Evolutionary conservation across 1,139 yeast genomes (phyloP).

Genomic region (Geotrichum restrictum): DNA sequence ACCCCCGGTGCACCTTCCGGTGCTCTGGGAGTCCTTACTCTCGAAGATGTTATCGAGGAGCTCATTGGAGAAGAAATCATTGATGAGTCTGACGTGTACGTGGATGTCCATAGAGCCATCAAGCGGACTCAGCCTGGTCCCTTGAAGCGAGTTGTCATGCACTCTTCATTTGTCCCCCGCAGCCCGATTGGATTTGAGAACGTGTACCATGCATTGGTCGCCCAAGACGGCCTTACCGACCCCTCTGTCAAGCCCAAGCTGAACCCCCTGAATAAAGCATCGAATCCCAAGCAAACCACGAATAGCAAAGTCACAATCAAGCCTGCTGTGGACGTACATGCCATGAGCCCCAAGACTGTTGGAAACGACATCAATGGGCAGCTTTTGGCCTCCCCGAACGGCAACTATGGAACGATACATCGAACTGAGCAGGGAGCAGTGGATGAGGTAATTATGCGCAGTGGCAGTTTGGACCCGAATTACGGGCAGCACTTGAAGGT

Average conservation of each 20-base stretch:
- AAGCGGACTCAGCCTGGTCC: constrained; percentile 79
- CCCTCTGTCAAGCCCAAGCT: constrained; percentile 29
- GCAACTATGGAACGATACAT: constrained; percentile 43
- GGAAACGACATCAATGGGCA: neutral
- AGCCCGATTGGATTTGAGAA: constrained; percentile 30
- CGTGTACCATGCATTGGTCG: constrained; percentile 24
- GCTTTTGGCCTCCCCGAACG: constrained; percentile 13
- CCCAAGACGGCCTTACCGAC: constrained; percentile 9
- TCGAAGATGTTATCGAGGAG: constrained; percentile 96
- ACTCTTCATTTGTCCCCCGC: constrained; percentile 23
- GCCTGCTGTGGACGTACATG: constrained; percentile 21
- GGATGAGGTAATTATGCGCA: constrained; percentile 25
- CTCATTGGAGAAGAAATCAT: constrained; percentile 96
- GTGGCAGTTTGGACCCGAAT: neutral
- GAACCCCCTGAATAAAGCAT: constrained; percentile 60
- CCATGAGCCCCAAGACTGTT: neutral
- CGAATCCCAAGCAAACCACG: constrained; percentile 72
- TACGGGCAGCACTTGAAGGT: neutral
- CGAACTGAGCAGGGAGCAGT: constrained; percentile 52
- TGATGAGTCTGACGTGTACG: constrained; percentile 93
- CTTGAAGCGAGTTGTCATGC: constrained; percentile 52
- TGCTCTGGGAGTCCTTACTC: constrained; percentile 84
- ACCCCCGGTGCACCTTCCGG: constrained; percentile 85
- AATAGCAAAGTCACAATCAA: constrained; percentile 50
- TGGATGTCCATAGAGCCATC: constrained; percentile 84